These are phyloP conservation scores for Apodospora peruviana DNA, from an alignment of 495 filamentous ascomycete genomes.

Conservation along the genomic window DNA sequence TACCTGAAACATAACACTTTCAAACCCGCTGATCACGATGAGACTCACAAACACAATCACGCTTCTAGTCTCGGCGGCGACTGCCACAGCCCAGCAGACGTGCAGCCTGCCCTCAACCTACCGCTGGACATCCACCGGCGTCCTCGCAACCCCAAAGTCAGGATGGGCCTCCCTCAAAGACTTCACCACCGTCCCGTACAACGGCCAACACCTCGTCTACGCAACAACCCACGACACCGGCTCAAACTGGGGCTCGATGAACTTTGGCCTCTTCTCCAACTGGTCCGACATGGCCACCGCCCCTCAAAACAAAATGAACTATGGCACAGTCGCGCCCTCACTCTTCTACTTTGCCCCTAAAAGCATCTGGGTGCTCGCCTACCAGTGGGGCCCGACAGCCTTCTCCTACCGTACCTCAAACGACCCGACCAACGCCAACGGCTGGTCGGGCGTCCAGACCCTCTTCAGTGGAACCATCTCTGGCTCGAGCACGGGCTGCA, in stretches of 20 bases:
- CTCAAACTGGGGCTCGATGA: slow-evolving; percentile 49
- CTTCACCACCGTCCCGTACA: slow-evolving; percentile 49
- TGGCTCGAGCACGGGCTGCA: slow-evolving; percentile 41
- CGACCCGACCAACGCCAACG: slow-evolving; percentile 51
- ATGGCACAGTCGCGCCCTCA: slow-evolving; percentile 50
- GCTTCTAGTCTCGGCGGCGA: slow-evolving; percentile 17
- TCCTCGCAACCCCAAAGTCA: slow-evolving; percentile 44
- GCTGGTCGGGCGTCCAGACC: slow-evolving; percentile 40
- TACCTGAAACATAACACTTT: no score
- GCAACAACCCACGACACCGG: slow-evolving; percentile 33
- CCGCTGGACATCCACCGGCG: slow-evolving; percentile 46
- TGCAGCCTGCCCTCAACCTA: slow-evolving; percentile 53
- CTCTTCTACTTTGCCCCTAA: slow-evolving; percentile 60
- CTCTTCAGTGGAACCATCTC: slow-evolving; percentile 53
- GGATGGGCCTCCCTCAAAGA: slow-evolving; percentile 56
- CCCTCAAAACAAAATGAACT: slow-evolving; percentile 47
- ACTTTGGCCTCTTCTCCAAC: slow-evolving; percentile 51
- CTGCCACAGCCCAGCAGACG: slow-evolving; percentile 12
- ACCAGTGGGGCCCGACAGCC: slow-evolving; percentile 54
- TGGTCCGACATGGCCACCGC: slow-evolving; percentile 51
- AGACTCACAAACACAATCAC: slow-evolving; percentile 1
- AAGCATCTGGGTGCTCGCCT: slow-evolving; percentile 54
- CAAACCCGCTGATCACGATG: no score
- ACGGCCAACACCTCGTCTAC: slow-evolving; percentile 53
- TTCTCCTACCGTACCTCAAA: slow-evolving; percentile 56